Base-by-base conservation (phyloP, 805 yeast genomes). In the Candida ulmi region DNA sequence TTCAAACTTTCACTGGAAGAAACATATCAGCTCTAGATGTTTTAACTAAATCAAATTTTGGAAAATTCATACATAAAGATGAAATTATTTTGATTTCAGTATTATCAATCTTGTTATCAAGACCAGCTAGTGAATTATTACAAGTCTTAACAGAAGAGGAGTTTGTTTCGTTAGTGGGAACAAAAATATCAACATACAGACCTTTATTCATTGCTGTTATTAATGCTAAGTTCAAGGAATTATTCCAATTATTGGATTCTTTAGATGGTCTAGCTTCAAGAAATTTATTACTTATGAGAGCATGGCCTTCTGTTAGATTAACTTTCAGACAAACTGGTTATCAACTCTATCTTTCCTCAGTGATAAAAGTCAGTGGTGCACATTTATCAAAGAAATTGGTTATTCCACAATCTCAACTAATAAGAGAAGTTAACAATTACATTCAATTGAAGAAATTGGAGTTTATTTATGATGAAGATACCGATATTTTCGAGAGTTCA, bases 321-420 rank as follows among this genome's bases (percentile, higher is more conserved):
- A 42, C 49, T 3, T 37, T 65, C 17, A 49, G 65, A 40, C 49
- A 53, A 30, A 62, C 59, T 42, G 49, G 55, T 2, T 59, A 58
- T 37, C 33, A 54, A 4, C 46, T 57, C 4, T 69, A 65, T 36
- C 45, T 69, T 2, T 61, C 68, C 0, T 37, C 63, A 13, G 42
- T 42, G 48, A 60, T 46, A 29, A 43, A 45, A 29, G 46, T 46
- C 2, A 36, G 42, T 13, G 40, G 46, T 3, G 36, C 33, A 2
- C 56, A 55, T 37, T 29, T 54, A 15, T 43, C 52, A 2, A 7
- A 24, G 9, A 47, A 50, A 38, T 33, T 47, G 17, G 33, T 36
- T 4, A 45, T 55, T 4, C 44, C 50, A 6, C 45, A 43, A 27
- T 17, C 33, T 1, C 43, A 40, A 8, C 39, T 54, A 3, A 27